phyloP scores from a whole-genome alignment of 2,329 filamentous ascomycete species.

The Orbilia ellipsospora region DNA sequence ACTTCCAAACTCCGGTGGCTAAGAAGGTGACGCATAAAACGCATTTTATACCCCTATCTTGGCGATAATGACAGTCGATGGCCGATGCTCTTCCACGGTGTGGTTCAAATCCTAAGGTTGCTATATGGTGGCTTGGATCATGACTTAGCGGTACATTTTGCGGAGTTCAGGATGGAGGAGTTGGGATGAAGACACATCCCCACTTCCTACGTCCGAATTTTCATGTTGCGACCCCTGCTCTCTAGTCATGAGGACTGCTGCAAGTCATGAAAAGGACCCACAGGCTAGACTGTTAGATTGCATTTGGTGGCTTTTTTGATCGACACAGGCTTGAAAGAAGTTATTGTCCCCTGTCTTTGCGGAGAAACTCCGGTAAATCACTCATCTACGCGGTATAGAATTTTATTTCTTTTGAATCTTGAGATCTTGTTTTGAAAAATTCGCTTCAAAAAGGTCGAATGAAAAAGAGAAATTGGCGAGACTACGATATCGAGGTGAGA shows the following conservation, averaged over 20 bases:
- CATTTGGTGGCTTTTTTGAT: slow-evolving; percentile 55
- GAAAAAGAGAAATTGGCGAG: slow-evolving; percentile 16
- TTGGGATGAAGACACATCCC: slow-evolving; percentile 29
- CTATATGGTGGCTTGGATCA: neutral
- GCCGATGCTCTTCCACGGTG: neutral
- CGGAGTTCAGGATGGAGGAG: neutral
- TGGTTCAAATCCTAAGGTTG: neutral
- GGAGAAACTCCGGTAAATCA: slow-evolving; percentile 56
- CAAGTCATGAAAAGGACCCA: slow-evolving; percentile 51
- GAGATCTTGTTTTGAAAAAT: neutral
- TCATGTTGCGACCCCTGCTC: slow-evolving; percentile 30
- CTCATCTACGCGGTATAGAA: slow-evolving; percentile 8
- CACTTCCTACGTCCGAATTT: slow-evolving; percentile 53
- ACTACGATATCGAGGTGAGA: neutral
- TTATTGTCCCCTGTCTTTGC: slow-evolving; percentile 36
- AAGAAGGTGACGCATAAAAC: slow-evolving; percentile 29
- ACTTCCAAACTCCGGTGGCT: slow-evolving; percentile 45
- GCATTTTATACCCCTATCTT: slow-evolving; percentile 27
- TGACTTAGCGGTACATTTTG: slow-evolving; percentile 1
- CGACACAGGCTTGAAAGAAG: slow-evolving; percentile 45
- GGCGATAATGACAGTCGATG: slow-evolving; percentile 31
- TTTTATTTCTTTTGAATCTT: slow-evolving; percentile 2
- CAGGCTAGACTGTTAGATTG: slow-evolving; percentile 44
- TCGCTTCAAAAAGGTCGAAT: neutral
- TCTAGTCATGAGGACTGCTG: slow-evolving; percentile 54